Conservation (phyloP, 345 rosid species). For the Syzygium aromaticum region DNA sequence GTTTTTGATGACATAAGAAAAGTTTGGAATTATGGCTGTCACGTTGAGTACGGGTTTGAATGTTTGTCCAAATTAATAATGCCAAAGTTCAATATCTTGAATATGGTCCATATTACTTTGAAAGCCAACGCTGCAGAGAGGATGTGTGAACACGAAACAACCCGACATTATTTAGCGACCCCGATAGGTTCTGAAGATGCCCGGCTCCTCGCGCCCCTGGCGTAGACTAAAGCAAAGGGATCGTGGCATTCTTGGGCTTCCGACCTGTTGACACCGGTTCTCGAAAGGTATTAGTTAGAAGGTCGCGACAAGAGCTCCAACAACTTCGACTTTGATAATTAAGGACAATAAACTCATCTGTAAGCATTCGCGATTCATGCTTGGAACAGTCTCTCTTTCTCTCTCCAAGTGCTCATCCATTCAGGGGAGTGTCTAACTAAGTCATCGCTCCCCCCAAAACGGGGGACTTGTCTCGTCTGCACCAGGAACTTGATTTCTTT, state of each 20-base stretch:
- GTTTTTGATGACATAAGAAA: background rate
- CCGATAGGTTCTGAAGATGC: background rate
- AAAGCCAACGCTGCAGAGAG: background rate
- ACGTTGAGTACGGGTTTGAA: background rate
- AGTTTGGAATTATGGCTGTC: background rate
- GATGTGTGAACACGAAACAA: background rate
- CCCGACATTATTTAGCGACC: background rate
- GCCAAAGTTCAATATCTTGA: background rate
- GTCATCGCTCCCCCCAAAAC: background rate
- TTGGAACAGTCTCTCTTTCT: background rate
- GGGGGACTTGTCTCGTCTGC: background rate
- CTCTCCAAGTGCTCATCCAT: background rate
- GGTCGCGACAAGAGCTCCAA: background rate
- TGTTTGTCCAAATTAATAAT: background rate
- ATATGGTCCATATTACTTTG: background rate
- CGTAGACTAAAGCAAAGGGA: background rate
- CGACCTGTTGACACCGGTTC: background rate
- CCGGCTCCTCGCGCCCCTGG: background rate
- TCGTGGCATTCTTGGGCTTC: background rate
- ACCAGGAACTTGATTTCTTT: background rate
- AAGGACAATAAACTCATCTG: background rate
- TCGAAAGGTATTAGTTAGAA: background rate
- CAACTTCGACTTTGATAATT: background rate
- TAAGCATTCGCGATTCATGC: background rate
- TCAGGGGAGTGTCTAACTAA: background rate